phyloP scores from a whole-genome alignment of 2,329 filamentous ascomycete species.

The Trichoderma koningii region DNA sequence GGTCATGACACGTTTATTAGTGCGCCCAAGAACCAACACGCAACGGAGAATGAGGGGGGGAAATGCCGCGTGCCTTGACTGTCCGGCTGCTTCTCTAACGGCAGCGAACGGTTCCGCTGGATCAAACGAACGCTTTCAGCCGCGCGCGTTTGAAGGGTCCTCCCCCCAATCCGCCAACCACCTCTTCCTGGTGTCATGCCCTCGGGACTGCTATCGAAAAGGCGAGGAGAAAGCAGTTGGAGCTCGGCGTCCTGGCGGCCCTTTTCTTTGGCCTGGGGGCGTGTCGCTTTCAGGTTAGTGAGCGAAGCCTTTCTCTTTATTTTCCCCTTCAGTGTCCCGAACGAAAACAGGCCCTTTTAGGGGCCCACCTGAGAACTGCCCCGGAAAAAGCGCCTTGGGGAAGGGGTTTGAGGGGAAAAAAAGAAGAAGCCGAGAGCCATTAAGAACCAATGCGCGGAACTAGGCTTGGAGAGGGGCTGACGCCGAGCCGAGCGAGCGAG shows the following conservation, averaged over 20 bases:
- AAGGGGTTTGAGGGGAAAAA: neutral
- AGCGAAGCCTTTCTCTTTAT: slow-evolving; percentile 2
- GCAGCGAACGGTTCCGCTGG: slow-evolving; percentile 17
- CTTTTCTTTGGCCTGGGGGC: slow-evolving; percentile 9
- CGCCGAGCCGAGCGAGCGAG: slow-evolving; percentile 9
- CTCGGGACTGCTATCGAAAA: slow-evolving; percentile 24
- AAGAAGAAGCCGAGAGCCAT: no score
- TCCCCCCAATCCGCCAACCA: slow-evolving; percentile 23
- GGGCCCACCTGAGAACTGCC: slow-evolving; percentile 21
- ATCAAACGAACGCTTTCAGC: slow-evolving; percentile 26
- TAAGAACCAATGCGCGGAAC: neutral
- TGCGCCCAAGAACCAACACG: slow-evolving; percentile 1
- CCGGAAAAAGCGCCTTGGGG: slow-evolving; percentile 18
- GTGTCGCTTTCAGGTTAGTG: slow-evolving; percentile 18
- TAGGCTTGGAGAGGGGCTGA: slow-evolving; percentile 21
- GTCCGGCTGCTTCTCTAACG: slow-evolving; percentile 1
- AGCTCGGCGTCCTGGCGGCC: slow-evolving; percentile 17
- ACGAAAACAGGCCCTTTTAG: slow-evolving; percentile 19
- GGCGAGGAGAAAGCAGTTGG: neutral
- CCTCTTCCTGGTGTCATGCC: slow-evolving; percentile 21
- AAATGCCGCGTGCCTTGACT: slow-evolving; percentile 25
- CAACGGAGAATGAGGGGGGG: neutral
- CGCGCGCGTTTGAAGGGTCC: slow-evolving; percentile 13
- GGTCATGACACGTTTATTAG: neutral
- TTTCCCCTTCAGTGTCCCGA: slow-evolving; percentile 25